Evolutionary conservation across 805 yeast genomes (phyloP).

Genomic region (Nakazawaea ishiwadae): DNA sequence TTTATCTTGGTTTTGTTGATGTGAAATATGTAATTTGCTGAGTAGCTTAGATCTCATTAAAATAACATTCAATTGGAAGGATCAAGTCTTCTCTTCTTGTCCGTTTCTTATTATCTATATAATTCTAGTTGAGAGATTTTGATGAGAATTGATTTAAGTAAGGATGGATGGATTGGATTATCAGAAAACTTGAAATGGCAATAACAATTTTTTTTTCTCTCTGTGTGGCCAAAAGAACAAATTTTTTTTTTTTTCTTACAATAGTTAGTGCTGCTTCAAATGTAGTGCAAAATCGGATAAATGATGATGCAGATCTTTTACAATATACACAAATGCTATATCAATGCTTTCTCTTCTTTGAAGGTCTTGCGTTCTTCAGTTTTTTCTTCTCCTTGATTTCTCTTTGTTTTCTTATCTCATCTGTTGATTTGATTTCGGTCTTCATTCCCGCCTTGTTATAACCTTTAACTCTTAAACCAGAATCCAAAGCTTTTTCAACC

Average conservation of each 20-base stretch:
- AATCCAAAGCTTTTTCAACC: constrained; percentile 72
- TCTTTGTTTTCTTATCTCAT: constrained; percentile 77
- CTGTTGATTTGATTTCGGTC: constrained; percentile 62
- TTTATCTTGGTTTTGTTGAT: background rate
- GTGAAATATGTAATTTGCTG: constrained; percentile 7
- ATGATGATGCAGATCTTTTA: too few relatives aligned
- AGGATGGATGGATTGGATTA: too few relatives aligned
- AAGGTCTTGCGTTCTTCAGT: constrained; percentile 84
- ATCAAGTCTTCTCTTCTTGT: background rate
- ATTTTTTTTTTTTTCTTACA: too few relatives aligned
- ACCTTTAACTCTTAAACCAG: constrained; percentile 72
- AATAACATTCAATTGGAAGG: background rate
- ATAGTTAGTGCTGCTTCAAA: too few relatives aligned
- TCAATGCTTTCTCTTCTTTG: constrained; percentile 31
- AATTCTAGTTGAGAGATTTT: too few relatives aligned
- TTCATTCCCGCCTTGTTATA: constrained; percentile 40
- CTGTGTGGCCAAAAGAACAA: too few relatives aligned
- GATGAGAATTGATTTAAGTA: too few relatives aligned
- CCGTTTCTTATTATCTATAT: too few relatives aligned
- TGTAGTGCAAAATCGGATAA: too few relatives aligned
- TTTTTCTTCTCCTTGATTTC: constrained; percentile 61
- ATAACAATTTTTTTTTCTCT: too few relatives aligned
- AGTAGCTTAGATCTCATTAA: constrained; percentile 12
- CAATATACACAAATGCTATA: too few relatives aligned
- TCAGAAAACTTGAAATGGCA: too few relatives aligned